Conservation (phyloP, 2,329 filamentous ascomycete species). For the Ophiocordyceps sinensis region DNA sequence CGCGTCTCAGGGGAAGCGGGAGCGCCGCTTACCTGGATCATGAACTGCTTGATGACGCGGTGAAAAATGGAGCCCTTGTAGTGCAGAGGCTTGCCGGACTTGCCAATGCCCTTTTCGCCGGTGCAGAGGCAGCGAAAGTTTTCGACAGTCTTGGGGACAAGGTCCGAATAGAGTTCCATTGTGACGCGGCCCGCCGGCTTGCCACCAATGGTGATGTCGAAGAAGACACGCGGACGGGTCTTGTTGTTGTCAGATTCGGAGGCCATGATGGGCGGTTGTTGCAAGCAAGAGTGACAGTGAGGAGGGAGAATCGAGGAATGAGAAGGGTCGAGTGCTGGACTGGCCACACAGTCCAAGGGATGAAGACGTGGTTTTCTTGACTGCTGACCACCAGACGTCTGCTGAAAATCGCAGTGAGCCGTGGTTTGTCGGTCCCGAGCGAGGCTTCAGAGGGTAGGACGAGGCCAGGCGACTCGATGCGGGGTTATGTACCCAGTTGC, state of each 20-base stretch:
- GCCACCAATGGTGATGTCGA: conserved; percentile 75
- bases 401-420: no score
- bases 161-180: conserved; percentile 65
- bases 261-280: conserved; percentile 18
- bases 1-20: not conserved
- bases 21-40: conserved; percentile 46
- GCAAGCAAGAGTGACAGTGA: not conserved
- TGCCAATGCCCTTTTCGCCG: conserved; percentile 79
- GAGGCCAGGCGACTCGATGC: no score
- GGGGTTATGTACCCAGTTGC: no score
- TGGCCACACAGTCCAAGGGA: no score
- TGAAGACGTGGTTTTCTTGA: no score
- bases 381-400: no score
- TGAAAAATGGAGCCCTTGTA: conserved; percentile 93
- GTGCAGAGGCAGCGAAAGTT: conserved; percentile 94
- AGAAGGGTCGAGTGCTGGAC: no score
- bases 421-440: no score
- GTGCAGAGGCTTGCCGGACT: conserved; percentile 70
- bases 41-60: conserved; percentile 95
- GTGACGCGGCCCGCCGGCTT: conserved; percentile 61
- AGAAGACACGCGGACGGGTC: conserved; percentile 69
- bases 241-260: conserved; percentile 25
- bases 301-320: no score
- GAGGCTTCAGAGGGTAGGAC: no score
- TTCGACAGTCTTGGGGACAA: conserved; percentile 89